Percentiles rank a stretch among this genome's conserved stretches.
Conservation (phyloP, 78 protist species). For the Dictyostelium firmibasis region DNA sequence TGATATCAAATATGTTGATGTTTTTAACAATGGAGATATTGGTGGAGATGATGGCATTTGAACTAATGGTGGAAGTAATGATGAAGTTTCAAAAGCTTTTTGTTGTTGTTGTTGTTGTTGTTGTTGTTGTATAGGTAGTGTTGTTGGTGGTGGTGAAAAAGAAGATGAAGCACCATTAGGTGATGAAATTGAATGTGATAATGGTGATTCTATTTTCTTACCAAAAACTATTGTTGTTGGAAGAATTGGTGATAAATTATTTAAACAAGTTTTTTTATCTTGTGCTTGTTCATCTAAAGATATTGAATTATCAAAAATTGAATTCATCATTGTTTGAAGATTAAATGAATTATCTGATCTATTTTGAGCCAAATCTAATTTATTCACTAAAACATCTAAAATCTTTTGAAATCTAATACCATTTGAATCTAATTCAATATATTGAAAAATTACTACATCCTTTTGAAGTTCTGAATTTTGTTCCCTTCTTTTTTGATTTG, state of each 20-base stretch:
- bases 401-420: not conserved
- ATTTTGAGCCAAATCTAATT: not conserved
- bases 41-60: not conserved
- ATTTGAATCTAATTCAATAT: not conserved
- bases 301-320: not conserved
- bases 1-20: not conserved
- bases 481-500: not conserved
- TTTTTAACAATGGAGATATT: not conserved
- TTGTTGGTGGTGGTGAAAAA: not conserved
- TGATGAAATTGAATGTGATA: not conserved
- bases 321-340: not conserved
- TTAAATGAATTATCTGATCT: not conserved
- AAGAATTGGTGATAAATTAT: not conserved
- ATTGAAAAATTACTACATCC: not conserved
- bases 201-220: too few species aligned
- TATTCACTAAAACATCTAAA: not conserved
- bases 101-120: too few species aligned
- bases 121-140: not conserved
- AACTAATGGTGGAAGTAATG: not conserved
- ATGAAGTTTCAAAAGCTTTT: not conserved
- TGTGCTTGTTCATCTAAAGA: not conserved
- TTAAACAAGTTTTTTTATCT: not conserved
- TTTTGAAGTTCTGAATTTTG: not conserved
- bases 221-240: not conserved
- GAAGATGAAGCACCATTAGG: not conserved